phyloP scores from a whole-genome alignment of 2,329 filamentous ascomycete genomes.

The Penicillium sp. region DNA sequence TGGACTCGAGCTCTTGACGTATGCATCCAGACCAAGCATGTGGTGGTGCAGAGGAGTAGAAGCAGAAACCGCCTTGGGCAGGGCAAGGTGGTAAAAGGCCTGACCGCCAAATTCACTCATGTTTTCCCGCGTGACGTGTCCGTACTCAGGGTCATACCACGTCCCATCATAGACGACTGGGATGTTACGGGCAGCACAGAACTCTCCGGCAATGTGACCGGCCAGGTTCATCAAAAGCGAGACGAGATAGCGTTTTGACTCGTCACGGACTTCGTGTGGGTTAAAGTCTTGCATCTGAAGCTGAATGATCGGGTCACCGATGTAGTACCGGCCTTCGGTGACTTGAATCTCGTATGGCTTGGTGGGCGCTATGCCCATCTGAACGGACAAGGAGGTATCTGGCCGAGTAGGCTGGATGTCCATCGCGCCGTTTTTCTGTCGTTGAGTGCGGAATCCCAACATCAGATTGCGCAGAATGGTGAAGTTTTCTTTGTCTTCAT shows the following conservation, averaged over 20 bases:
- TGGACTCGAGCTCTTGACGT: conserved; percentile 62
- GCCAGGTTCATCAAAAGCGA: conserved; percentile 59
- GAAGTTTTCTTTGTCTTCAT: conserved; percentile 39
- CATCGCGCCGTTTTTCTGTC: conserved; percentile 43
- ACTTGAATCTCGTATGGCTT: conserved; percentile 33
- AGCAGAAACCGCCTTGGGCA: conserved; percentile 46
- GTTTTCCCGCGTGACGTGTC: conserved; percentile 37
- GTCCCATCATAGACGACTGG: conserved; percentile 40
- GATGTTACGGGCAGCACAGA: conserved; percentile 40
- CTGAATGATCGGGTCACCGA: conserved; percentile 48
- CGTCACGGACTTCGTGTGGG: conserved; percentile 40
- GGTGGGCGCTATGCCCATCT: conserved; percentile 23
- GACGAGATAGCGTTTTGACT: conserved; percentile 44
- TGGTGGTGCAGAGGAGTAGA: conserved; percentile 53
- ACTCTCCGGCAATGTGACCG: conserved; percentile 37
- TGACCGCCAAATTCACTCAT: conserved; percentile 46
- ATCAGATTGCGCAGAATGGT: conserved; percentile 41
- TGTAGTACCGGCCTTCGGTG: conserved; percentile 33
- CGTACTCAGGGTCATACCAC: conserved; percentile 44
- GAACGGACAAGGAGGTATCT: conserved; percentile 28
- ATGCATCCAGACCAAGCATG: conserved; percentile 54
- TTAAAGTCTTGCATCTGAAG: conserved; percentile 31
- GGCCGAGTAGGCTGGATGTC: conserved; percentile 29
- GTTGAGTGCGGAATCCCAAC: conserved; percentile 38
- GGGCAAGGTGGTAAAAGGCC: conserved; percentile 38